Evolutionary conservation across 2,329 filamentous ascomycete species (phyloP).

Genomic region (Epichloe brachyelytri): DNA sequence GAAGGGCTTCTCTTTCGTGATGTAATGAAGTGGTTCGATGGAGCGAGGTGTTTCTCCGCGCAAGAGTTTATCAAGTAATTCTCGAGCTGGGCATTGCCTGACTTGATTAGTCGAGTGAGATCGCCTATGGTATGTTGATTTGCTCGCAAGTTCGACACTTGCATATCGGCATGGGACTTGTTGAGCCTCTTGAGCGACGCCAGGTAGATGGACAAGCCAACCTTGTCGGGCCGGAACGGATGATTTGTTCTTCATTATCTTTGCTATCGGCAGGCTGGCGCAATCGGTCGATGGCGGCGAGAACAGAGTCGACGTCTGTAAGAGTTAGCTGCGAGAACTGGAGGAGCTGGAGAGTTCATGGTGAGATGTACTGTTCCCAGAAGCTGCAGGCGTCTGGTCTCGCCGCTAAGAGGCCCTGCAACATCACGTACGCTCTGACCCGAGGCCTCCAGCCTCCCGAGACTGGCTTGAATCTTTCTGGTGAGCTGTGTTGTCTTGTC

Average conservation of each 20-base stretch:
- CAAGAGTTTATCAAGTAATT: conserved; percentile 69
- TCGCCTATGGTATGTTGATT: conserved; percentile 84
- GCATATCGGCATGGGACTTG: conserved; percentile 72
- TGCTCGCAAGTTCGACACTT: conserved; percentile 77
- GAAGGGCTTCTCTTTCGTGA: conserved; percentile 81
- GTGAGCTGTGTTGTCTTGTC: conserved; percentile 89
- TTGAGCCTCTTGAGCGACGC: conserved; percentile 80
- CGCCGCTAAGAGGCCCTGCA: conserved; percentile 81
- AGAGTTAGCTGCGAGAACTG: conserved; percentile 8
- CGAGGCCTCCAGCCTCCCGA: conserved; percentile 71
- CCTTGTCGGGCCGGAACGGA: conserved; percentile 74
- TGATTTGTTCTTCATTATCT: conserved; percentile 81
- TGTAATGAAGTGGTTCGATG: conserved; percentile 81
- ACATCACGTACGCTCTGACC: conserved; percentile 87
- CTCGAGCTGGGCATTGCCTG: conserved; percentile 73
- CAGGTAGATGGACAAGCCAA: conserved; percentile 73
- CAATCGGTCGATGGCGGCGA: conserved; percentile 76
- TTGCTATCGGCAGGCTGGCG: conserved; percentile 88
- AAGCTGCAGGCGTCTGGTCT: conserved; percentile 81
- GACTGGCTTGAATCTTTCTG: conserved; percentile 86
- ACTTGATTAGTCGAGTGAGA: conserved; percentile 61
- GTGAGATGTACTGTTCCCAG: conserved; percentile 53
- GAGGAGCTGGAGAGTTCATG: neutral
- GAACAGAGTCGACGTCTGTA: conserved; percentile 70
- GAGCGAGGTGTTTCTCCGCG: conserved; percentile 62